Evolutionary conservation across 2,329 filamentous ascomycete genomes (phyloP).

Genomic region (Cordyceps farinosa): DNA sequence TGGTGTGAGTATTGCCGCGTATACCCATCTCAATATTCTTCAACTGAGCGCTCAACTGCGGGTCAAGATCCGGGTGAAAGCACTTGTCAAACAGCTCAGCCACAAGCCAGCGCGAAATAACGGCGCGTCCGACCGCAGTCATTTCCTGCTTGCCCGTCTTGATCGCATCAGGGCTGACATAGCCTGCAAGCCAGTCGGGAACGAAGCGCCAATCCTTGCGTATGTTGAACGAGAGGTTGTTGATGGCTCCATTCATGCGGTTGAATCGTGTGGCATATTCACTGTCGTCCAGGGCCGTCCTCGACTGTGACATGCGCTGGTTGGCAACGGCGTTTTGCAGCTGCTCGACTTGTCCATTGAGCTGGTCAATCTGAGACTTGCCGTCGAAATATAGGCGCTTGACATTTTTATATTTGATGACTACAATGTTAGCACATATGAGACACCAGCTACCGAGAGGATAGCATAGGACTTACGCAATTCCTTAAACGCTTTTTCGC

Average conservation of each 20-base stretch:
- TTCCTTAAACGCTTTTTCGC: constrained; percentile 56
- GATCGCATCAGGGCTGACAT: constrained; percentile 80
- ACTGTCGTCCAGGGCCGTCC: constrained; percentile 90
- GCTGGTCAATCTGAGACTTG: constrained; percentile 84
- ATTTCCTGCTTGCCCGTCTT: constrained; percentile 93
- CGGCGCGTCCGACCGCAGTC: constrained; percentile 87
- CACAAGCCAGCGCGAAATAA: constrained; percentile 84
- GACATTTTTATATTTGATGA: constrained; percentile 95
- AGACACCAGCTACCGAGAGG: constrained; percentile 24
- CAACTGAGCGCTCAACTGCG: constrained; percentile 68
- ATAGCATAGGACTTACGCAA: constrained; percentile 42
- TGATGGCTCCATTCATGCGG: constrained; percentile 87
- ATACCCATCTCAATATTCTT: constrained; percentile 89
- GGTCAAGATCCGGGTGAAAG: constrained; percentile 87
- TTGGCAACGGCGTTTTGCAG: constrained; percentile 97
- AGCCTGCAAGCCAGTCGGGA: constrained; percentile 73
- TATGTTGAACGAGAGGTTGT: constrained; percentile 92
- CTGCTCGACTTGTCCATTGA: constrained; percentile 84
- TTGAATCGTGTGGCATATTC: constrained; percentile 89
- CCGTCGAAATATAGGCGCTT: constrained; percentile 98
- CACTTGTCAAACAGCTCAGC: constrained; percentile 88
- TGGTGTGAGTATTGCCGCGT: constrained; percentile 67
- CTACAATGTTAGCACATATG: constrained; percentile 50
- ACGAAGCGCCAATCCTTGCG: constrained; percentile 88
- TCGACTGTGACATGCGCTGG: constrained; percentile 89